These are phyloP conservation scores for Fusarium algeriense DNA, from an alignment of 2,329 filamentous ascomycete species.

Conservation along the genomic window DNA sequence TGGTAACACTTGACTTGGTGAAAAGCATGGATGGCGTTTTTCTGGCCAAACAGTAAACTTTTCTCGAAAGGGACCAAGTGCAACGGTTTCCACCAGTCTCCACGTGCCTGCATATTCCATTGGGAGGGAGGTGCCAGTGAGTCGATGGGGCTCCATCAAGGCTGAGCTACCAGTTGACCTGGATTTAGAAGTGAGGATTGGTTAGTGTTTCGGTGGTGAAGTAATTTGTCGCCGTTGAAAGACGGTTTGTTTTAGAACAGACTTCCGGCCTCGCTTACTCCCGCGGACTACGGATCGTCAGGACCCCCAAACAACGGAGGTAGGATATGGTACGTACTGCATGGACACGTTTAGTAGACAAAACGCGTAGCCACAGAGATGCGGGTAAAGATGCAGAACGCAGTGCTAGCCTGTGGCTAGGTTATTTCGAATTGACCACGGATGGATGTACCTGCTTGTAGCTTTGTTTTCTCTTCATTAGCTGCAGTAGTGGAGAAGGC, in stretches of 20 bases:
- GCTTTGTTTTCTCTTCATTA: conserved; percentile 5
- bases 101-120: conserved; percentile 37
- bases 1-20: conserved; percentile 7
- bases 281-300: conserved; percentile 22
- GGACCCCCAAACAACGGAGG: not conserved
- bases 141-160: conserved; percentile 10
- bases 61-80: conserved; percentile 39
- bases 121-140: conserved; percentile 34
- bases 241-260: conserved; percentile 13
- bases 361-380: conserved; percentile 10
- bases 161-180: conserved; percentile 9
- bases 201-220: conserved; percentile 4
- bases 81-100: conserved; percentile 42
- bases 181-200: not conserved
- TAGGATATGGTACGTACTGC: not conserved
- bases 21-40: conserved; percentile 7
- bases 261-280: conserved; percentile 24
- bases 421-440: conserved; percentile 24
- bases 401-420: conserved; percentile 19
- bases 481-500: conserved; percentile 29
- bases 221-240: conserved; percentile 21
- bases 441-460: conserved; percentile 19
- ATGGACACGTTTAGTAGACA: not conserved
- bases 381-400: conserved; percentile 11
- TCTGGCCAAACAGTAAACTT: conserved; percentile 37